Conservation (phyloP, 2,329 filamentous ascomycete genomes). For the Furcasterigmium furcatum region DNA sequence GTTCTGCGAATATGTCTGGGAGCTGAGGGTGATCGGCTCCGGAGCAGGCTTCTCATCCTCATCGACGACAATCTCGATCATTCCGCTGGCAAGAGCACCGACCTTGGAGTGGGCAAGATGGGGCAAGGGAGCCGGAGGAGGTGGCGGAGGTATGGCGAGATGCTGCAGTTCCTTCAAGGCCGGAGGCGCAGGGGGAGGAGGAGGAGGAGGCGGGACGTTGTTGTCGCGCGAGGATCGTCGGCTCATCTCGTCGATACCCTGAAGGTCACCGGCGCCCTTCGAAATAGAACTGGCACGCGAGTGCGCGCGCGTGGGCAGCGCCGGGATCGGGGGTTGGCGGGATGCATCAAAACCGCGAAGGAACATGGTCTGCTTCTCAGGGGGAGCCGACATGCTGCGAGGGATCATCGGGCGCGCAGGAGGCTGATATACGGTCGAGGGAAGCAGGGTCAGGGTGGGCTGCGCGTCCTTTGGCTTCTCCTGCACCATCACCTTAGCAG, state of each 20-base stretch:
- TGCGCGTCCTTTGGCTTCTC: constrained; percentile 21
- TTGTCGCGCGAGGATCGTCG: constrained; percentile 49
- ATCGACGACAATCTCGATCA: constrained; percentile 67
- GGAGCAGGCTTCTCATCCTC: constrained; percentile 43
- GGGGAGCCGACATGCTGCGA: constrained; percentile 58
- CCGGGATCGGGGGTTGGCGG: background rate
- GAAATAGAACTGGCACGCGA: constrained; percentile 24
- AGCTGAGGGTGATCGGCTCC: constrained; percentile 23
- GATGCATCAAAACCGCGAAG: background rate
- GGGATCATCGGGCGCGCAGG: constrained; percentile 46
- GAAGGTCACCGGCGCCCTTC: constrained; percentile 33
- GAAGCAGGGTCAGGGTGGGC: constrained; percentile 44
- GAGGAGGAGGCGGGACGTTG: constrained; percentile 40
- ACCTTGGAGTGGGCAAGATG: constrained; percentile 34
- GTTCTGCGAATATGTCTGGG: constrained; percentile 21
- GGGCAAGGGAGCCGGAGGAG: constrained; percentile 57
- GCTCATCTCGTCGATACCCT: constrained; percentile 40
- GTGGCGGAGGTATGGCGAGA: constrained; percentile 57
- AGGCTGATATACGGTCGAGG: constrained; percentile 59
- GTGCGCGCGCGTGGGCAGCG: constrained; percentile 10
- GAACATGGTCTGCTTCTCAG: background rate
- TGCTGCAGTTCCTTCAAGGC: constrained; percentile 62
- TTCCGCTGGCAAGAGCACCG: constrained; percentile 46
- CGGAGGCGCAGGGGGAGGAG: constrained; percentile 48
- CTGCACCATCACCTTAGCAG: constrained; percentile 21